A percentile compares a stretch with the other conserved stretches of the same genome.
phyloP scores from a whole-genome alignment of 2,329 filamentous ascomycete species.

The Colletotrichum sp. region DNA sequence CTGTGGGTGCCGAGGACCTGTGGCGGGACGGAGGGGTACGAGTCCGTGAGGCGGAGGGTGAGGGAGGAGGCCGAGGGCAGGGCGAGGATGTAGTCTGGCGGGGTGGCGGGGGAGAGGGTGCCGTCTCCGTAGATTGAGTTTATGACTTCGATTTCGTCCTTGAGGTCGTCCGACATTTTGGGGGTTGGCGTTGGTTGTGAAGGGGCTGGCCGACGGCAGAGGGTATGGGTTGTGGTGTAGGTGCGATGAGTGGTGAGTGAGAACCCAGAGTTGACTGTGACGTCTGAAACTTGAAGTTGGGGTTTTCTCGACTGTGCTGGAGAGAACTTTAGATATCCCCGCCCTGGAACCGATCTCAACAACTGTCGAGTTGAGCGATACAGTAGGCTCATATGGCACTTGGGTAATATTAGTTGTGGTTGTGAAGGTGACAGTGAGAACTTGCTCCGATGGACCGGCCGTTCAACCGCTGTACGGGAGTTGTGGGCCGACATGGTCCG shows the following conservation, averaged over 20 bases:
- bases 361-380: background rate
- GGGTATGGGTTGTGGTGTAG: background rate
- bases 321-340: fast-evolving
- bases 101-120: slow-evolving; percentile 56
- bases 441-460: background rate
- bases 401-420: background rate
- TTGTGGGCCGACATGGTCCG: background rate
- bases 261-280: background rate
- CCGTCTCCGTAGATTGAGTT: slow-evolving; percentile 82
- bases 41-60: slow-evolving; percentile 69
- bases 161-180: slow-evolving; percentile 24
- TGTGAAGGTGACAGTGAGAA: background rate
- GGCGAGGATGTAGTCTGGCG: slow-evolving; percentile 63
- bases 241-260: background rate
- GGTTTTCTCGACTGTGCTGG: background rate
- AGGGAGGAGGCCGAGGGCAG: slow-evolving; percentile 68
- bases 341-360: background rate
- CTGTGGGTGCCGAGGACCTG: slow-evolving; percentile 79
- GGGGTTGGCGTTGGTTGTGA: background rate
- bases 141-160: slow-evolving; percentile 79
- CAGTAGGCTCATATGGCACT: background rate
- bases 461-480: background rate
- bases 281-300: background rate
- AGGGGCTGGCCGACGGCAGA: background rate
- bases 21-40: slow-evolving; percentile 80